Evolutionary conservation across 192 early-diverging fungal genomes (phyloP), one percentile per base, ranked within the genome.

Genomic region (Dispira parvispora): DNA sequence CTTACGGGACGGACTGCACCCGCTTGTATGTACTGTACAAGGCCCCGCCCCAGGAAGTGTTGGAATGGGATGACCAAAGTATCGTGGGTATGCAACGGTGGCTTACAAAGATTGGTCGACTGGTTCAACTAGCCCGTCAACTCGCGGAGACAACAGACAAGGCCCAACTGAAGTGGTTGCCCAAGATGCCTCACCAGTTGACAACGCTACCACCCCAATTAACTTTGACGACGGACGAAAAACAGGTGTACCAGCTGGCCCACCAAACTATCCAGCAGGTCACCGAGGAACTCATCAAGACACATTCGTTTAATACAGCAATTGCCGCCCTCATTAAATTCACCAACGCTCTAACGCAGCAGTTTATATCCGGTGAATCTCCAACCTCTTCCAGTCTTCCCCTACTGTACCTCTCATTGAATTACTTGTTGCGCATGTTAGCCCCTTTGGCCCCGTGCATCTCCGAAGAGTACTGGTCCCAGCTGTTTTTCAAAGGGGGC

Each of bases 71-170:
- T 62, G 88, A 88, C 28, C 67, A 76, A 46, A 91, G 88, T 63
- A 90, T 95, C 61, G 78, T 92, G 6, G 94, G 94, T 9, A 94
- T 98, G 89, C 82, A 89, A 72, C 78, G 91, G 43, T 94, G 88
- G 82, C 70, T 92, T 27, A 60, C 70, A 45, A 78, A 83, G 23
- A 73, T 90, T 28, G 69, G 75, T 46, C 77, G 72, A 38, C 52
- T 89, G 12, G 85, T 86, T 2, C 75, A 72, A 20, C 58, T 67
- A 4, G 56, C 71, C 0, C 62, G 61, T 25, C 58, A 64, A 6
- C 10, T 10, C n/a, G 4, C 10, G 20, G 13, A 26, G 53, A 18
- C 25, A 13, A 27, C 10, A 20, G 57, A 42, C 16, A 42, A 27
- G 8, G 2, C 10, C 1, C 21, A 60, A 18, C 21, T 2, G 1